Conservation (phyloP, 2,329 filamentous ascomycete species). For the Alternaria burnsii region DNA sequence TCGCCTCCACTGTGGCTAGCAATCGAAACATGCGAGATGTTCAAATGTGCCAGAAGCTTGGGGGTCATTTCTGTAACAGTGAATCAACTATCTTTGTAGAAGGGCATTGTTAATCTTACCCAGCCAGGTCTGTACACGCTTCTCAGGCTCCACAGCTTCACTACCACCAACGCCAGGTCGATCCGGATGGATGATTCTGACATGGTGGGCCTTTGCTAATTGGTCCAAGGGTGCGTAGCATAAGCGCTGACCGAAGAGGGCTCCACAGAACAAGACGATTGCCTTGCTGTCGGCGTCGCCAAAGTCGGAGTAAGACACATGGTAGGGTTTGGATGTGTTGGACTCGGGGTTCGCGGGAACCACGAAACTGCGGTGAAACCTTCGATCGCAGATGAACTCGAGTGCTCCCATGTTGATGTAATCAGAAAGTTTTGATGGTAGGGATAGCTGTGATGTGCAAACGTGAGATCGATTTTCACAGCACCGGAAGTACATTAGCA, state of each 20-base stretch:
- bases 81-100: neutral
- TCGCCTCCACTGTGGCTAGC: conserved; percentile 45
- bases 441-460: neutral
- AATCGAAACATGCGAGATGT: conserved; percentile 40
- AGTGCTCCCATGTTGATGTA: conserved; percentile 25
- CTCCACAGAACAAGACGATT: conserved; percentile 43
- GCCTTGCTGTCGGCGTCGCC: conserved; percentile 38
- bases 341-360: conserved; percentile 34
- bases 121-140: conserved; percentile 39
- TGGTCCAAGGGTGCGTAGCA: conserved; percentile 39
- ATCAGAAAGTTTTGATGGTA: neutral
- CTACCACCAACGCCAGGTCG: conserved; percentile 42
- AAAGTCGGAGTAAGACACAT: conserved; percentile 43
- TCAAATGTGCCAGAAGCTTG: conserved; percentile 38
- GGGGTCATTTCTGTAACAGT: conserved; percentile 39
- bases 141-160: conserved; percentile 33
- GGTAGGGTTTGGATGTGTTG: conserved; percentile 27
- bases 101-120: conserved; percentile 16
- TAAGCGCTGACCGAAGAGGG: conserved; percentile 36
- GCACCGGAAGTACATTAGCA: neutral
- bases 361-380: conserved; percentile 37
- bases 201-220: conserved; percentile 34
- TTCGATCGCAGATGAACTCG: conserved; percentile 42
- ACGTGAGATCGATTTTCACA: neutral
- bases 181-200: conserved; percentile 44